Percentiles rank a stretch among this genome's conserved stretches.
phyloP scores from a whole-genome alignment of 495 filamentous ascomycete genomes.

The Aspergillus panamensis region DNA sequence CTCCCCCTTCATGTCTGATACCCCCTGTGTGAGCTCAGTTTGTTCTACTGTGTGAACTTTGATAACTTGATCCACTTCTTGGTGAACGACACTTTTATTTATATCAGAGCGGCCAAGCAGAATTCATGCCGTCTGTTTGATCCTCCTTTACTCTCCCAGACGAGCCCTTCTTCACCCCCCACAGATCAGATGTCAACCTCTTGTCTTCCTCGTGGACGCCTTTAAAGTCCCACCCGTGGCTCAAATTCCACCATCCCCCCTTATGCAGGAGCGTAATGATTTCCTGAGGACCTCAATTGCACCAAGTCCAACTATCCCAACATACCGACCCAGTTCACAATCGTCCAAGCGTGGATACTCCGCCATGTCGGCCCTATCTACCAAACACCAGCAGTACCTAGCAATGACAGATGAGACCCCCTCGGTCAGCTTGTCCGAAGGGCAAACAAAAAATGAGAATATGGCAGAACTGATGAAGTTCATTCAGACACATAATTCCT shows the following conservation, averaged over 20 bases:
- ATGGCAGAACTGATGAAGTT: slow-evolving; percentile 38
- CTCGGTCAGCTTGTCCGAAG: slow-evolving; percentile 24
- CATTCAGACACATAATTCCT: slow-evolving; percentile 33
- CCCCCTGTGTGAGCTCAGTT: slow-evolving; percentile 3
- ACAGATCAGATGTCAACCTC: slow-evolving; percentile 7
- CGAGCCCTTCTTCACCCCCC: neutral
- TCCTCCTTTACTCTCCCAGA: neutral
- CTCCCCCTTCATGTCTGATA: slow-evolving; percentile 7
- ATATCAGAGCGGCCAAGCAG: neutral
- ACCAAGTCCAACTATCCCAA: slow-evolving; percentile 44
- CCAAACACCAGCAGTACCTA: slow-evolving; percentile 16
- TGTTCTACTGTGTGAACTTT: neutral
- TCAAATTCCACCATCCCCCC: slow-evolving; percentile 8
- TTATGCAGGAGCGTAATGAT: slow-evolving; percentile 36
- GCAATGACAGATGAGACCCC: slow-evolving; percentile 14
- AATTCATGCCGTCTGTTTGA: slow-evolving; percentile 1
- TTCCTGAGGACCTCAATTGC: slow-evolving; percentile 33
- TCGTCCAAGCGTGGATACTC: slow-evolving; percentile 25
- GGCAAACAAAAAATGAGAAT: slow-evolving; percentile 31
- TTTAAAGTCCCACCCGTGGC: slow-evolving; percentile 22
- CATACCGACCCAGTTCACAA: slow-evolving; percentile 33
- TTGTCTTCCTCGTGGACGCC: slow-evolving; percentile 7
- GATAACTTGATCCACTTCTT: neutral
- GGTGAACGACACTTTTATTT: slow-evolving; percentile 5
- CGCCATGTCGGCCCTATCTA: slow-evolving; percentile 32